Evolutionary conservation across 805 yeast species (phyloP), one percentile per base, ranked within the genome.

Genomic region (Grigorovia transvaalensis): DNA sequence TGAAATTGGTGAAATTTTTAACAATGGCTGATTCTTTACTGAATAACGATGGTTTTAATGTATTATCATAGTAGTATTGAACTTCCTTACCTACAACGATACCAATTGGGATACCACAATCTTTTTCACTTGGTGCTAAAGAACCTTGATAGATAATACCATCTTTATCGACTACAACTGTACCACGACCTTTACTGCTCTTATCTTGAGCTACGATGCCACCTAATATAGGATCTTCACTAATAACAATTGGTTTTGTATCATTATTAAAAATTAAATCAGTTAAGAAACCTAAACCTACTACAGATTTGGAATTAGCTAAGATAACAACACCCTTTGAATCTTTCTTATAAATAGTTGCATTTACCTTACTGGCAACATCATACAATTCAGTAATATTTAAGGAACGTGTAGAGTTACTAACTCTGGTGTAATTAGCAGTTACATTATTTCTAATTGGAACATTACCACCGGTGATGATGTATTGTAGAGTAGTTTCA

Each of bases 241-340:
- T 49, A 41, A 64, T 60, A 41, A 64, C 63, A 46, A 64, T 55
- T 46, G 64, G 60, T 44, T 57, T 56, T 17, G 54, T 48, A 9
- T 59, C 50, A 53, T 61, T 57, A 53, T 61, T 57, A 20, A 57
- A 51, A 15, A 62, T 49, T 17, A 60, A 55, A 35, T 63, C 55
- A 45, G 59, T 51, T 49, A 60, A 64, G 60, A 64, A 64, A 47
- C 65, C 65, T 45, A 63, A 53, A 29, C 60, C 52, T 53, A 59
- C 66, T 27, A 64, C 46, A 17, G 64, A 55, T n/a, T 52, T 52
- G 33, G 49, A 53, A 33, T 54, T 52, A n/a, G 59, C 55, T 12
- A 60, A 50, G 23, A 64, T 51, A 20, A 63, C 62, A 18, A 57
- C 57, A 50, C 59, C 65, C 12, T 53, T 55, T 43, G 56, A 52